Base-by-base conservation (phyloP, 768 basidiomycete species). In the Nevesoporus exiguus region DNA sequence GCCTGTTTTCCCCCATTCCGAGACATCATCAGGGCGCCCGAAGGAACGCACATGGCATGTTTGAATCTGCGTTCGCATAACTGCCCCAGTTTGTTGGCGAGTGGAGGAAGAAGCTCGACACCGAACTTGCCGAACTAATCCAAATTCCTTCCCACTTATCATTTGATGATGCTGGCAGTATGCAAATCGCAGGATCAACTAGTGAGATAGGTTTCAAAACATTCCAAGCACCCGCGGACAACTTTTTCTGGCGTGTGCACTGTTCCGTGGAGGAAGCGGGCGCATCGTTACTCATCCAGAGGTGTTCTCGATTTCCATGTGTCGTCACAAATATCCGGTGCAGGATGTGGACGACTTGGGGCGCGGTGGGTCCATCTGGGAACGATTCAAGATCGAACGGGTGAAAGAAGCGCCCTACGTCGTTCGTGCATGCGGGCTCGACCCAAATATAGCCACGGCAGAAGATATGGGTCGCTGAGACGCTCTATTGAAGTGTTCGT, bases 381-480 rank as follows among this genome's bases (percentile, higher is more conserved):
- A 34, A 5, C 31, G 31, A 8, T 34, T 33, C 7, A 10, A 17
- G 14, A 17, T 47, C 31, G 5, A 9, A 47, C 34, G 21, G 19
- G 21, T 47, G 21, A 17, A 22, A 22, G 31, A 24, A 5, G 46
- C 46, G 7, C 31, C 46, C 1, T 47, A 61, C 13, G 15, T 57
- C 21, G 27, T 61, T 9, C 14, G 39, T 17, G 55, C 52, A 19
- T 61, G 59, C n/a, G 60, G 60, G n/a, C 34, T 61, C 17, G 51
- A 61, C 31, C 59, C 59, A 9, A 31, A 33, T 10, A 39, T 57
- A n/a, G 59, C 60, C 19, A 53, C 54, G 9, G 41, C 13, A 15
- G 51, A 52, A 1, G 60, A 61, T 10, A 57, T 61, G 60, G 49
- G 61, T 19, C 33, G 8, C 24, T 51, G 45, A 3, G 48, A 57